Base-by-base conservation (phyloP, 192 early-diverging fungal species). In the Backusella macrospora region DNA sequence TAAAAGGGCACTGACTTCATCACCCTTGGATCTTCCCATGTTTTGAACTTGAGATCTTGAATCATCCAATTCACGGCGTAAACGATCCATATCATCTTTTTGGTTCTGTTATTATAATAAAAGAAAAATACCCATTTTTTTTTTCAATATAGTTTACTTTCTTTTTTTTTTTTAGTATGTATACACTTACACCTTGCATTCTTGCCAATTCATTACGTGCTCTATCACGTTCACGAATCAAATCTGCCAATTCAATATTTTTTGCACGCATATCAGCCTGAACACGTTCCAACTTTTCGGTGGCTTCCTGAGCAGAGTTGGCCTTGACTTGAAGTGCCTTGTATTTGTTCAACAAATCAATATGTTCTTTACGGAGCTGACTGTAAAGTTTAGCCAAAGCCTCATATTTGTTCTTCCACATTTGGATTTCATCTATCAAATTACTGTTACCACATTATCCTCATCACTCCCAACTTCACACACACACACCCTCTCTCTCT, bases 401-500 rank as follows among this genome's bases (percentile, higher is more conserved):
- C 80, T 98, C 96, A 81, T 98, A 98, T 83, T 98, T 99, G 79
- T 96, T 93, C 84, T 92, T 95, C 95, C 95, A 97, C 81, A 97
- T 94, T 77, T 92, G 90, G 29, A 99, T 86, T 88, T 99, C 94
- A 43, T 96, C 94, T 91, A 67, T 52, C 21, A 23, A 70, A 6
- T 5, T 2, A 26, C 5, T 5, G 62, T 1, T 34, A 34, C 2
- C 2, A 34, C 2, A 34, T 34, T 34, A 34, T 34, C 29, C 29
- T 34, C 29, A 1, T 34, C 29, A 34, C 29, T 34, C 29, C n/a
- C n/a, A n/a, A n/a, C n/a, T n/a, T n/a, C n/a, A n/a, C n/a, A n/a
- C n/a, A n/a, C n/a, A n/a, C n/a, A n/a, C n/a, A n/a, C n/a, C 29
- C 29, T 34, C 29, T 34, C 29, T 34, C 29, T 34, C 29, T 34